Conservation (phyloP, 768 basidiomycete species). For the Boletellus ananiceps region DNA sequence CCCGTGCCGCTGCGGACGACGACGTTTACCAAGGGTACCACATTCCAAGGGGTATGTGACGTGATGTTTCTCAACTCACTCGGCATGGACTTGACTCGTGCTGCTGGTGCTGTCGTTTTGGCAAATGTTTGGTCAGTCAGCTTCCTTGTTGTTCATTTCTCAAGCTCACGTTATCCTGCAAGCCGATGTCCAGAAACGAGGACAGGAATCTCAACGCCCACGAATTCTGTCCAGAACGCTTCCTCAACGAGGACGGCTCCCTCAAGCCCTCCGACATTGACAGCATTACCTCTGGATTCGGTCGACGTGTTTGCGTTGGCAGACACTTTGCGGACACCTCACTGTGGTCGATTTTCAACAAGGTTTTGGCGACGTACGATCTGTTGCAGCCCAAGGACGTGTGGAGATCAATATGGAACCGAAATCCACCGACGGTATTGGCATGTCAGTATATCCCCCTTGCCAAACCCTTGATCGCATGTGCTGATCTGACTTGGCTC, state of each 20-base stretch:
- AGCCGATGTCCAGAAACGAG: conserved; percentile 5
- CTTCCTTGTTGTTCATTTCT: neutral
- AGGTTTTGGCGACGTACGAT: conserved; percentile 1
- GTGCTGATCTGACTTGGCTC: too few relatives aligned
- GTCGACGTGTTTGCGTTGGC: conserved; percentile 21
- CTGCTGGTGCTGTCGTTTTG: neutral
- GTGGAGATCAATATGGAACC: conserved; percentile 8
- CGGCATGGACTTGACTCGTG: neutral
- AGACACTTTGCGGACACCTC: conserved; percentile 16
- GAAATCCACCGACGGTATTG: neutral
- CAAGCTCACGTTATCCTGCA: neutral
- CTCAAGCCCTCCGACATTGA: neutral
- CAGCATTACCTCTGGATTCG: conserved; percentile 20
- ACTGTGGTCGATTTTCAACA: neutral
- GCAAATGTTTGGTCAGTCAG: conserved; percentile 3
- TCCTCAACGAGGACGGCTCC: conserved; percentile 2
- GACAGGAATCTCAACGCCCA: neutral
- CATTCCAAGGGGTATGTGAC: conserved; percentile 6
- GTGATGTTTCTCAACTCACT: neutral
- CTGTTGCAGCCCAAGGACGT: conserved; percentile 1
- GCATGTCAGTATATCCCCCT: neutral
- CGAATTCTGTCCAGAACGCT: conserved; percentile 5
- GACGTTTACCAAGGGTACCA: conserved; percentile 7
- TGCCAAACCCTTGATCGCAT: too few relatives aligned
- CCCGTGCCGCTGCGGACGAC: conserved; percentile 1